Base-by-base conservation (phyloP, 2,329 filamentous ascomycete species). In the Esteya vermicola region DNA sequence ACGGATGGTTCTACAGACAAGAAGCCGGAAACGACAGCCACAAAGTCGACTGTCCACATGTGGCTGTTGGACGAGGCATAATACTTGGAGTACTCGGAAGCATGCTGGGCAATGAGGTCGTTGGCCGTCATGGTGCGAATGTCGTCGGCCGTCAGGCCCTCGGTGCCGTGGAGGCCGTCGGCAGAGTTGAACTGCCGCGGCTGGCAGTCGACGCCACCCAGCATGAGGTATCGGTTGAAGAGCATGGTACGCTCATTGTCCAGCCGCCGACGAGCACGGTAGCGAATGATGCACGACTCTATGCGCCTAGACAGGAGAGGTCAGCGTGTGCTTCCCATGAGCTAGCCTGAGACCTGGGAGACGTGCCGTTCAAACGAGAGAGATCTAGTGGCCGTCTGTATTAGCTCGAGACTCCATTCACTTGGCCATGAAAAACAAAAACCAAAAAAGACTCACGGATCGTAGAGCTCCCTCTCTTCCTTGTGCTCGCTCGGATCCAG, bases 281-380 rank as follows among this genome's bases (percentile, higher is more conserved):
- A 98, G 13, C 85, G 80, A 48, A 86, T 78, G 40, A 96, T 81
- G 35, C 85, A 91, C 21, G 78, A 72, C 53, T 95, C 80, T 31
- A 96, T 85, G 35, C 91, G 85, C 41, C 81, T 82, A 14, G 10
- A 14, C 10, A 16, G 18, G n/a, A n/a, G 28, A 8, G 25, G 25
- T 26, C n/a, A 31, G 14, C 28, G 28, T 31, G 10, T 9, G 28
- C n/a, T 18, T 14, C 12, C n/a, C 9, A 31, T 31, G 14, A 18
- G 28, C n/a, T 31, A 16, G 28, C 28, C n/a, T n/a, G n/a, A n/a
- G n/a, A n/a, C n/a, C n/a, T n/a, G n/a, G n/a, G n/a, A n/a, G n/a
- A n/a, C n/a, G n/a, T n/a, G n/a, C n/a, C n/a, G n/a, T n/a, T n/a
- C n/a, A n/a, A n/a, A n/a, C n/a, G n/a, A n/a, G n/a, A n/a, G n/a